Base-by-base conservation (phyloP, 1,284 basidiomycete species). In the Ganoderma lingzhi region DNA sequence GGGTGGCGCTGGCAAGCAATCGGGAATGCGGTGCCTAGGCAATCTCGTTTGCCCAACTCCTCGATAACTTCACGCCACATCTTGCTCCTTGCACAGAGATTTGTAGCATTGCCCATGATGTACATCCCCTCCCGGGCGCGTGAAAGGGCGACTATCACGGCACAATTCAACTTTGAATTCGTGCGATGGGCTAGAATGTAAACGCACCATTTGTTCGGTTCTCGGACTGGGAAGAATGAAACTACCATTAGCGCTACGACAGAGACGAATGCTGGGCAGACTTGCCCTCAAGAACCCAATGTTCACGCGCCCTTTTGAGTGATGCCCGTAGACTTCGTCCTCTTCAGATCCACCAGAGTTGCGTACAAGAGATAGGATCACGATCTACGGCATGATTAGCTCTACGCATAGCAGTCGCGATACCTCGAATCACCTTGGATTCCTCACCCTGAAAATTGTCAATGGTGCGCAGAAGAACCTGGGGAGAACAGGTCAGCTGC, bases 391-490 rank as follows among this genome's bases (percentile, higher is more conserved):
- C 17, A 6, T 6, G 28, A 28, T 32, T 15, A 41, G 53, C 28
- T 37, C 6, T 19, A 30, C 56, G n/a, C 15, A 35, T 3, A 30
- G 23, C 17, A 48, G 12, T 61, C 4, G 37, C 19, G 6, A 28
- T 23, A 28, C n/a, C 30, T 19, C 39, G 2, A 64, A 39, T 14
- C 45, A 77, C 75, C 75, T 74, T 86, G 0, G 85, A 89, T 80
- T 91, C 91, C 71, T 92, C 88, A 10, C 91, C 92, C 77, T 94
- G 93, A 74, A 88, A 94, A 70, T 90, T 93, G 73, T 94, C 92
- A 1, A 94, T 85, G 0, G 92, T 93, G n/a, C 91, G 85, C 9
- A 93, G 79, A 17, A 85, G 85, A 39, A 93, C 86, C 90, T 93
- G 56, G 12, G 35, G 6, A 59, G 15, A 15, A 37, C 48, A 30